Evolutionary conservation across 257 asterid genomes (phyloP), one percentile per base, ranked within the genome.

Genomic region (Nicotiana benthamiana): DNA sequence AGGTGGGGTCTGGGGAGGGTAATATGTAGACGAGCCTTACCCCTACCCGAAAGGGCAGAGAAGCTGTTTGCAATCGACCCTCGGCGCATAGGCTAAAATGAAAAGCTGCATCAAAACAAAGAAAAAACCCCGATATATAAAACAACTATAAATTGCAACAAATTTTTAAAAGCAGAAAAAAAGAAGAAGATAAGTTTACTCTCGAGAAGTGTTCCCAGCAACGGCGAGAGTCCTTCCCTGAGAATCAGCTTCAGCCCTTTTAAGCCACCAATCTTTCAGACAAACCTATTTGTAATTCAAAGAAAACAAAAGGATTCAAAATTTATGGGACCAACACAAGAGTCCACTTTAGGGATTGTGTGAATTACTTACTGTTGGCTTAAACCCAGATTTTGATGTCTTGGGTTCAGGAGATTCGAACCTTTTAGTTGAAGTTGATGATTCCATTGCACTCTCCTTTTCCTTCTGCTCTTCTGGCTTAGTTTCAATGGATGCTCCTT

Each of bases 221-320:
- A 93, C 90, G 3, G 90, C 92, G 36, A 93, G 92, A 64, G 82
- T 84, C 53, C 78, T 89, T 60, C 94, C 92, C 17, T 77, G 83
- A 75, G 70, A 60, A 72, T 80, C 89, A 18, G 61, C 61, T 27
- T 86, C 93, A 26, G 90, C 81, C 87, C 89, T 89, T 68, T 85
- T 83, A 85, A 92, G 75, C 98, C 98, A 93, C 98, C 98, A 93
- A 67, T 91, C 93, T 28, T 48, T 82, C 87, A 93, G 85, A 80
- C 88, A 79, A 18, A 90, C 92, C 98, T 93, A 40, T 76, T 28
- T 3, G 26, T 48, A 32, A 60, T 46, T 18, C 17, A 51, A 26
- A 24, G 67, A 56, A 30, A n/a, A 40, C 17, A 46, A 32, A 10
- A 81, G 53, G 3, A 16, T 68, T 18, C 57, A 18, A 63, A 56